phyloP scores from a whole-genome alignment of 1,284 basidiomycete species.

The Marasmius oreades region DNA sequence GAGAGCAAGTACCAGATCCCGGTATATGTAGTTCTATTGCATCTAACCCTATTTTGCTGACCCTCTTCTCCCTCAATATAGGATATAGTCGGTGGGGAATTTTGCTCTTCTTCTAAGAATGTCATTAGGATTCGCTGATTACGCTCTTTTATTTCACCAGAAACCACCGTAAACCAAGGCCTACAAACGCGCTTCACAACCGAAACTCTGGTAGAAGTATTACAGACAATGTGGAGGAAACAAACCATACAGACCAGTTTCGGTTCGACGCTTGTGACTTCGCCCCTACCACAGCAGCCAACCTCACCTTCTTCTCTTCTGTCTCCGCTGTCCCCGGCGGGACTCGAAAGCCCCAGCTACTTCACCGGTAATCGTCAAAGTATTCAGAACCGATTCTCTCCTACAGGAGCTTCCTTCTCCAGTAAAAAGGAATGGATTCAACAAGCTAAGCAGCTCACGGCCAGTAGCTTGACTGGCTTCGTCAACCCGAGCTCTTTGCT shows the following conservation, averaged over 20 bases:
- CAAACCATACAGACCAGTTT: not conserved
- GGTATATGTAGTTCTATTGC: too few relatives aligned
- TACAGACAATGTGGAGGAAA: not conserved
- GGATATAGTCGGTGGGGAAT: constrained; percentile 21
- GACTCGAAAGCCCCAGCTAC: not conserved
- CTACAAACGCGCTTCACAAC: not conserved
- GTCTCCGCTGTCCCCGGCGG: not conserved
- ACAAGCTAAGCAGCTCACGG: not conserved
- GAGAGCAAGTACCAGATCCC: constrained; percentile 5
- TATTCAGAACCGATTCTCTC: not conserved
- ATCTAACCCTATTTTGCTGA: too few relatives aligned
- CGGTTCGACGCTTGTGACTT: not conserved
- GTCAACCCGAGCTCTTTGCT: not conserved
- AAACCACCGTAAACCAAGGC: not conserved
- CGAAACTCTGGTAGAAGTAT: not conserved
- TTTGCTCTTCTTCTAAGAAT: not conserved
- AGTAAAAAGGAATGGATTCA: not conserved
- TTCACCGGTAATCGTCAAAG: not conserved
- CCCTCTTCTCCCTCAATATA: constrained; percentile 10
- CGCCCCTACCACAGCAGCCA: not conserved
- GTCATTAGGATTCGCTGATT: not conserved
- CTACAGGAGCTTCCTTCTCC: not conserved
- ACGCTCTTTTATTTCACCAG: not conserved
- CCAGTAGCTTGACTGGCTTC: not conserved
- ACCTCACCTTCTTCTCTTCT: not conserved